phyloP scores from a whole-genome alignment of 2,329 filamentous ascomycete species.

The Xylariaceae sp. region DNA sequence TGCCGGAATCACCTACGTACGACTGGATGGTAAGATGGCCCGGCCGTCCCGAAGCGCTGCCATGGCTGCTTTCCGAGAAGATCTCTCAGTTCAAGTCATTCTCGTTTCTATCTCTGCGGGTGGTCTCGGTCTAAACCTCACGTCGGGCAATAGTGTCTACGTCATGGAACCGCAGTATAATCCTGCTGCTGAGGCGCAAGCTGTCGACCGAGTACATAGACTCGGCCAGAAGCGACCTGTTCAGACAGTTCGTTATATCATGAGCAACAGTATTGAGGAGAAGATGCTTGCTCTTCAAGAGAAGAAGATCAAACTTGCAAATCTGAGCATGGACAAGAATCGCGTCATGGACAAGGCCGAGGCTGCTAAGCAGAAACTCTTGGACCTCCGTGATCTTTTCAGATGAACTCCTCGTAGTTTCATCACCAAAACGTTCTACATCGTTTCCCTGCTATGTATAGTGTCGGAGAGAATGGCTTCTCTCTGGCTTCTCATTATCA shows the following conservation, averaged over 20 bases:
- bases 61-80: conserved; percentile 72
- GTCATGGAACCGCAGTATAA: conserved; percentile 99
- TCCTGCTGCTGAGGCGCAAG: conserved; percentile 89
- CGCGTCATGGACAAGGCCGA: conserved; percentile 49
- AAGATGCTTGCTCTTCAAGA: conserved; percentile 86
- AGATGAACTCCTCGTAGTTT: conserved; percentile 41
- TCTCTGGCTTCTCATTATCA: no score
- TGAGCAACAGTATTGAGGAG: conserved; percentile 87
- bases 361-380: conserved; percentile 59
- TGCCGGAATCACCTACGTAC: conserved; percentile 63
- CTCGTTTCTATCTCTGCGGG: conserved; percentile 91
- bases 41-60: conserved; percentile 69
- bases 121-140: conserved; percentile 87
- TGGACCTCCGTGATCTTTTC: conserved; percentile 57
- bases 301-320: conserved; percentile 89
- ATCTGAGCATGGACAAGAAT: conserved; percentile 70
- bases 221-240: conserved; percentile 88
- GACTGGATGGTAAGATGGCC: conserved; percentile 89
- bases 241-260: conserved; percentile 82
- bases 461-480: no score
- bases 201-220: conserved; percentile 87
- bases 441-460: no score
- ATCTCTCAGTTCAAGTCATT: conserved; percentile 70
- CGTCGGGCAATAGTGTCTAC: conserved; percentile 79
- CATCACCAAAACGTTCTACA: no score